Evolutionary conservation across 1,139 yeast genomes (phyloP).

Genomic region (Diutina rugosa): DNA sequence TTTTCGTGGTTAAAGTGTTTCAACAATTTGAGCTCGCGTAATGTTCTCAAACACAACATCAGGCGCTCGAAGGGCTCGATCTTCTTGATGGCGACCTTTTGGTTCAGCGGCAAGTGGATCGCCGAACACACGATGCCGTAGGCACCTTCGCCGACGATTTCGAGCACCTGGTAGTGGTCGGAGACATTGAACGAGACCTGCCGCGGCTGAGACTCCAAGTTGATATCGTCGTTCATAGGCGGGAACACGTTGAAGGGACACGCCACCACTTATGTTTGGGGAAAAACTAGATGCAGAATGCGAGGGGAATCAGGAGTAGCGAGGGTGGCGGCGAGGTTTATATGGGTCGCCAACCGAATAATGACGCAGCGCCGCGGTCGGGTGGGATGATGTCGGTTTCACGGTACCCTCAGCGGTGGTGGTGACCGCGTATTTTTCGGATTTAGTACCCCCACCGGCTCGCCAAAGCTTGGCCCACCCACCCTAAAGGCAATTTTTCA

Average conservation of each 20-base stretch:
- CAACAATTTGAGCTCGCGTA: conserved; percentile 77
- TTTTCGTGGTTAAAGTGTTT: conserved; percentile 88
- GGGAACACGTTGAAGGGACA: background rate
- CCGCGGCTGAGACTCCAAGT: background rate
- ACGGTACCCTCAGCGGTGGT: too few species aligned
- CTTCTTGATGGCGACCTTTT: conserved; percentile 89
- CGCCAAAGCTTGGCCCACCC: background rate
- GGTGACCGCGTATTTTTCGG: background rate
- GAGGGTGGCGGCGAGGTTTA: background rate
- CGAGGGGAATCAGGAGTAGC: background rate
- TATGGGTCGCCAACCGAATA: background rate
- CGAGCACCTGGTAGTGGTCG: conserved; percentile 73
- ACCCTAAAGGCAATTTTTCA: background rate
- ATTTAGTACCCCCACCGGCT: background rate
- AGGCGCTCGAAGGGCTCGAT: conserved; percentile 89
- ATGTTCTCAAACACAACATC: conserved; percentile 81
- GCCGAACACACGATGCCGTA: conserved; percentile 96
- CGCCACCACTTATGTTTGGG: background rate
- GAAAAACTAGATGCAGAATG: background rate
- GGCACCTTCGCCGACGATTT: conserved; percentile 93
- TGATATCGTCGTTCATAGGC: background rate
- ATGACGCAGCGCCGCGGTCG: background rate
- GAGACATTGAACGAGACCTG: conserved; percentile 54
- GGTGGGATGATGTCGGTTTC: background rate
- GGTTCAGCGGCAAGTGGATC: conserved; percentile 73